Evolutionary conservation across 306 rosid species (phyloP), one percentile per base, ranked within the genome.

Genomic region (Pterocarpus santalinus): DNA sequence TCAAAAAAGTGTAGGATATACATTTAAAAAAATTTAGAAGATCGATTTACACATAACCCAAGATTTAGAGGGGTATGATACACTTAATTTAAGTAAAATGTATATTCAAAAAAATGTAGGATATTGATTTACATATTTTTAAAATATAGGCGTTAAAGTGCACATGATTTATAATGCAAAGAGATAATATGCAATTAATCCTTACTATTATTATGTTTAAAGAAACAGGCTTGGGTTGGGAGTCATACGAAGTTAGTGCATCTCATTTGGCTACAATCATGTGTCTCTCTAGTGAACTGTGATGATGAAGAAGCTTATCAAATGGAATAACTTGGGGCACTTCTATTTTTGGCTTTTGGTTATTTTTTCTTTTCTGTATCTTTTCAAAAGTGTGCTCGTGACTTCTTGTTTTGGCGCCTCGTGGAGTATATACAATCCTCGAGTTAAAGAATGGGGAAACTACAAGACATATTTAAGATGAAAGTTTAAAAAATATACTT

Each of bases 341-440:
- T 9, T 46, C 51, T 10, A 46, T 46, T 9, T 46, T 6, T 49
- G 55, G 1, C 3, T 49, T 11, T 49, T 13, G 0, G 3, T 49
- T 11, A 1, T 51, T n/a, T 3, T 1, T 70, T 33, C 14, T 70
- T 7, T 15, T 47, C 9, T 49, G 46, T 65, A n/a, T 52, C 47
- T 34, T 52, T 33, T 15, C 63, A 51, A 8, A 52, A 17, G 57
- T 70, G 33, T 34, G 47, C 64, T n/a, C 44, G 76, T 52, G 76
- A 71, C 76, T 52, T 33, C 9, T 51, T 70, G 46, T 32, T 46
- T 51, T 32, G 16, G 14, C 63, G 4, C 28, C 28, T 22, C 28
- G 28, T 22, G 32, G 22, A 14, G 62, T 46, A 34, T 14, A 51
- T 51, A 71, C 56, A 34, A 51, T 32, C 14, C 28, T 44, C 7